Evolutionary conservation across 208 protist species (phyloP).

Genomic region (Naegleria lovaniensis): DNA sequence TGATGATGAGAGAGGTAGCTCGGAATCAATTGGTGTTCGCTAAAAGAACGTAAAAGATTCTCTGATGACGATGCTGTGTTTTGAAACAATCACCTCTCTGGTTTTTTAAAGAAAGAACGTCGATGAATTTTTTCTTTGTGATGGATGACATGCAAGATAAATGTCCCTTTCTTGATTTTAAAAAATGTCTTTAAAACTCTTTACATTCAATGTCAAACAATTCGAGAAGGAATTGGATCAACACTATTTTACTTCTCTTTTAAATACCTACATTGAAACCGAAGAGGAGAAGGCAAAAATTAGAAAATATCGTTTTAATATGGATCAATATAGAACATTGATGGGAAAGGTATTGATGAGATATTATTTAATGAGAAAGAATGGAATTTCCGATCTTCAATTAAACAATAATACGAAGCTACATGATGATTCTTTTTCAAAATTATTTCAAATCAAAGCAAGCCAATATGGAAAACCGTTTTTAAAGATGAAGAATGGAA

Average conservation of each 20-base stretch:
- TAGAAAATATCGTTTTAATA: neutral
- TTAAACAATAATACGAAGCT: too few relatives aligned
- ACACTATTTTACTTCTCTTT: neutral
- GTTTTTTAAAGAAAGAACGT: too few relatives aligned
- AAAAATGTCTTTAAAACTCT: neutral
- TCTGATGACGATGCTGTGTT: too few relatives aligned
- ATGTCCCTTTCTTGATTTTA: too few relatives aligned
- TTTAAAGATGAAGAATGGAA: neutral
- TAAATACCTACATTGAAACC: neutral
- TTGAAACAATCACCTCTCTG: too few relatives aligned
- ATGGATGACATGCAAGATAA: too few relatives aligned
- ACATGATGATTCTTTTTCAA: neutral
- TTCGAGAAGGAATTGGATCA: neutral
- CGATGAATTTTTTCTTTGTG: too few relatives aligned
- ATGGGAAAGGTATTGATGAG: neutral
- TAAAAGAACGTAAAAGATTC: too few relatives aligned
- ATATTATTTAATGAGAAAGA: neutral
- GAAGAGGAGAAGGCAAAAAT: neutral
- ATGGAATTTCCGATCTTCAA: too few relatives aligned
- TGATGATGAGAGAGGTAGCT: too few relatives aligned
- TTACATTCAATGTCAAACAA: neutral
- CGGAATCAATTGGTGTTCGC: too few relatives aligned
- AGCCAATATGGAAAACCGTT: neutral
- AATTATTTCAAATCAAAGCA: neutral
- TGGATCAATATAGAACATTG: neutral